phyloP scores from a whole-genome alignment of 768 basidiomycete genomes.

The Hypsizygus marmoreus region DNA sequence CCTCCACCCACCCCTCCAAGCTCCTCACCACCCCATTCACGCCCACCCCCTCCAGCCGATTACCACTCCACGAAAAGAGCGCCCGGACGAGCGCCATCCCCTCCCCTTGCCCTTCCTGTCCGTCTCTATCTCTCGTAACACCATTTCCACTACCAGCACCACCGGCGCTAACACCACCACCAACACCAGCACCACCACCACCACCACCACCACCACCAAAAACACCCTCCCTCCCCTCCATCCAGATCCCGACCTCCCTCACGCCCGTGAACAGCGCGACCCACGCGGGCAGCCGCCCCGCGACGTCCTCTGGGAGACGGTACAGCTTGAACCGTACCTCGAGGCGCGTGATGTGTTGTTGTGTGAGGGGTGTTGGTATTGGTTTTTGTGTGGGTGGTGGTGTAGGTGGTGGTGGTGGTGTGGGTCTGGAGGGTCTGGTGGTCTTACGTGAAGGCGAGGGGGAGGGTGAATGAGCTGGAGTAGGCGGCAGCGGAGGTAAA shows the following conservation, averaged over 20 bases:
- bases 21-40: conserved; percentile 11
- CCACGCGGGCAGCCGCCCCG: conserved; percentile 20
- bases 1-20: conserved; percentile 4
- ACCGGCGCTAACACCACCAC: no score
- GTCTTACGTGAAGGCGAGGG: no score
- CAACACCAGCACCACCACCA: no score
- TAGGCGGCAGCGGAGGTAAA: neutral
- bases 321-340: conserved; percentile 23
- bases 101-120: conserved; percentile 7
- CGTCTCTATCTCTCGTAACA: no score
- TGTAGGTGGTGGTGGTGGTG: conserved; percentile 3
- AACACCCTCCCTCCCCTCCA: conserved; percentile 14
- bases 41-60: conserved; percentile 6
- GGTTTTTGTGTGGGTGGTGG: conserved; percentile 6
- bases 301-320: conserved; percentile 17
- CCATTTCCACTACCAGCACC: no score
- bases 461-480: neutral
- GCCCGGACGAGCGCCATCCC: conserved; percentile 3
- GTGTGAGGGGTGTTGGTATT: neutral
- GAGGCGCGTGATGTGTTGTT: conserved; percentile 18
- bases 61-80: conserved; percentile 7
- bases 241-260: conserved; percentile 14
- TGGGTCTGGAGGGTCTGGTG: no score
- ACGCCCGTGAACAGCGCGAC: conserved; percentile 19
- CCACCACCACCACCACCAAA: no score